A percentile compares a stretch with the other conserved stretches of the same genome.
Conservation (phyloP, 139 green algal species). For the Chlamydomonas urium region DNA sequence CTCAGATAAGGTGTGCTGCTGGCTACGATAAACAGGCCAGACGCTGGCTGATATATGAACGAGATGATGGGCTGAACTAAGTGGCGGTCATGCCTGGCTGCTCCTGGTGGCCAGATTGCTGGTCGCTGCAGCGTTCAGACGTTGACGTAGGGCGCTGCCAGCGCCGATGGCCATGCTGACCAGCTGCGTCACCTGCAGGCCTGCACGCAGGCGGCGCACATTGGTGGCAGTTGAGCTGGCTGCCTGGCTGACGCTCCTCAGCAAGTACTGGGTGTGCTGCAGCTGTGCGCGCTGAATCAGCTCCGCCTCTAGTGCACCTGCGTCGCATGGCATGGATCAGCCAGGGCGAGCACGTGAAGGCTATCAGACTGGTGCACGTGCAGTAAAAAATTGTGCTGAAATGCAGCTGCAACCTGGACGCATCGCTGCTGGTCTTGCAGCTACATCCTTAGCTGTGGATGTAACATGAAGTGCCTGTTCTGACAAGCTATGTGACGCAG, state of each 20-base stretch:
- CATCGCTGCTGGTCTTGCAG: background rate
- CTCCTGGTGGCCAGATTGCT: too few relatives aligned
- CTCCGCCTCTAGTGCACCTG: conserved; percentile 10
- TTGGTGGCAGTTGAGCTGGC: background rate
- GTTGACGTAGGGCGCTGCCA: too few relatives aligned
- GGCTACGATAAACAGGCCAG: too few relatives aligned
- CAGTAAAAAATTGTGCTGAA: background rate
- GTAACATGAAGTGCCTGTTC: background rate
- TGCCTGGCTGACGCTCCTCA: background rate
- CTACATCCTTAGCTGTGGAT: background rate
- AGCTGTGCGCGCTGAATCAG: conserved; percentile 6
- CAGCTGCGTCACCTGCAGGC: background rate
- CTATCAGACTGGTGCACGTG: background rate
- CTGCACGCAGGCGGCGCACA: background rate
- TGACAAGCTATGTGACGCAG: background rate
- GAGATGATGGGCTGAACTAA: too few relatives aligned
- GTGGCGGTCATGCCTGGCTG: too few relatives aligned
- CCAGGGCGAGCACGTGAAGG: background rate
- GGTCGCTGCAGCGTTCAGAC: too few relatives aligned
- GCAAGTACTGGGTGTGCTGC: conserved; percentile 1
- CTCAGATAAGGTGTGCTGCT: too few relatives aligned
- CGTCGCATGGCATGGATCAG: background rate
- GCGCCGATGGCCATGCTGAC: background rate
- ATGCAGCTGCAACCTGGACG: background rate
- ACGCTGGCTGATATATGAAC: too few relatives aligned